Percentiles rank a stretch among this genome's conserved stretches.
Evolutionary conservation across 2,329 filamentous ascomycete genomes (phyloP).

Genomic region (Cytospora mali): DNA sequence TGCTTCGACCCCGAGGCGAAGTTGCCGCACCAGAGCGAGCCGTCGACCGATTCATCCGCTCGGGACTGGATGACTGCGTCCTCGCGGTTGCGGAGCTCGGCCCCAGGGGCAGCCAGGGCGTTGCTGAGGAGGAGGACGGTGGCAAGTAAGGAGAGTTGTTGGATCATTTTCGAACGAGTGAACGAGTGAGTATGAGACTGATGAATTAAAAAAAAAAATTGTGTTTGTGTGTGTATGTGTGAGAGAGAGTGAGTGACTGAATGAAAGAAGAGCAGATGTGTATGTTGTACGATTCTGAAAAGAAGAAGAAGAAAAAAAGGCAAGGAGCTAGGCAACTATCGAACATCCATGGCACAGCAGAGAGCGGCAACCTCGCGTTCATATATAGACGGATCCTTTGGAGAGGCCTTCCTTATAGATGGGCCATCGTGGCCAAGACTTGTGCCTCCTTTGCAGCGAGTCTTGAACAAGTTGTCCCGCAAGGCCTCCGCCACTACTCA

Average conservation of each 20-base stretch:
- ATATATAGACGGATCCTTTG: not conserved
- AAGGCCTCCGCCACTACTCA: not conserved
- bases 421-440: not conserved
- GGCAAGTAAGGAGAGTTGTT: not conserved
- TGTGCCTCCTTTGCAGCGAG: no score
- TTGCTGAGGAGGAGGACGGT: constrained; percentile 1
- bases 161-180: not conserved
- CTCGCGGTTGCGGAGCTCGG: not conserved
- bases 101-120: not conserved
- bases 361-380: not conserved
- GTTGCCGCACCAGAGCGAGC: constrained; percentile 20
- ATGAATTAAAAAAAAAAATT: not conserved
- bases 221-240: not conserved
- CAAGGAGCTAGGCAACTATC: no score
- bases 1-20: constrained; percentile 13
- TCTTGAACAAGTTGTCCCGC: no score
- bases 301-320: no score
- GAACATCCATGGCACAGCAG: no score
- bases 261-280: no score
- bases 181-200: not conserved
- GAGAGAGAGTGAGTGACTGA: no score
- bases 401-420: no score
- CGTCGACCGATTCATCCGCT: constrained; percentile 15
- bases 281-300: not conserved
- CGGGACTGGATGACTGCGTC: not conserved